phyloP scores from a whole-genome alignment of 306 rosid genomes.

The Corylus heterophylla region DNA sequence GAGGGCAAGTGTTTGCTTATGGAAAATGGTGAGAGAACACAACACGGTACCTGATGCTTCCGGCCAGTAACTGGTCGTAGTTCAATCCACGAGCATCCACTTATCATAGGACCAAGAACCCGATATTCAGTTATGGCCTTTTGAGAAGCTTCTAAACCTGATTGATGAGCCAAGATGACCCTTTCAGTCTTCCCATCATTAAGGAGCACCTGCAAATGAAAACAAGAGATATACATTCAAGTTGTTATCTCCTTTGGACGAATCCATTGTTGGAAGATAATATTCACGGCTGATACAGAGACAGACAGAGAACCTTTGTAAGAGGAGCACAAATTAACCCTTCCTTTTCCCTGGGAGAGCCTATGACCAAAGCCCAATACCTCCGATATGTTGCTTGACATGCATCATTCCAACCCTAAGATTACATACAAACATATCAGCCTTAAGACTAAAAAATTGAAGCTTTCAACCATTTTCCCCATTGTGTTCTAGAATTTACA shows the following conservation, averaged over 20 bases:
- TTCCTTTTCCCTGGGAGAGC: constrained; percentile 80
- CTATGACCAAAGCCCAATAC: constrained; percentile 93
- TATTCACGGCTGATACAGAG: constrained; percentile 10
- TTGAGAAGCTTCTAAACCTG: constrained; percentile 79
- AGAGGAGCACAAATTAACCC: constrained; percentile 84
- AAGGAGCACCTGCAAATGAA: constrained; percentile 68
- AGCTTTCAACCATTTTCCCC: background rate
- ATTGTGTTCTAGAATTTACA: background rate
- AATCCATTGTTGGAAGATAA: constrained; percentile 13
- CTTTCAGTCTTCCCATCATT: constrained; percentile 95
- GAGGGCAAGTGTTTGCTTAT: background rate
- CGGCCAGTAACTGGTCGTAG: constrained; percentile 74
- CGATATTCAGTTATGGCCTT: constrained; percentile 88
- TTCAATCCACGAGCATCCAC: constrained; percentile 97
- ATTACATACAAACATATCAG: constrained; percentile 7
- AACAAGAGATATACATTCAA: constrained; percentile 15
- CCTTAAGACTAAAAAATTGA: background rate
- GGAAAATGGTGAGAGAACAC: constrained; percentile 5
- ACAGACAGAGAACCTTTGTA: constrained; percentile 63
- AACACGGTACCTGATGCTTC: constrained; percentile 80
- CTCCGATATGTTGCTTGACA: constrained; percentile 73
- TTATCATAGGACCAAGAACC: constrained; percentile 87
- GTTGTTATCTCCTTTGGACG: background rate
- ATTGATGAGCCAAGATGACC: constrained; percentile 69
- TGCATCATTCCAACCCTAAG: constrained; percentile 82